Conservation (phyloP, 164 flowering plant species). For the Kalanchoe fedtschenkoi region DNA sequence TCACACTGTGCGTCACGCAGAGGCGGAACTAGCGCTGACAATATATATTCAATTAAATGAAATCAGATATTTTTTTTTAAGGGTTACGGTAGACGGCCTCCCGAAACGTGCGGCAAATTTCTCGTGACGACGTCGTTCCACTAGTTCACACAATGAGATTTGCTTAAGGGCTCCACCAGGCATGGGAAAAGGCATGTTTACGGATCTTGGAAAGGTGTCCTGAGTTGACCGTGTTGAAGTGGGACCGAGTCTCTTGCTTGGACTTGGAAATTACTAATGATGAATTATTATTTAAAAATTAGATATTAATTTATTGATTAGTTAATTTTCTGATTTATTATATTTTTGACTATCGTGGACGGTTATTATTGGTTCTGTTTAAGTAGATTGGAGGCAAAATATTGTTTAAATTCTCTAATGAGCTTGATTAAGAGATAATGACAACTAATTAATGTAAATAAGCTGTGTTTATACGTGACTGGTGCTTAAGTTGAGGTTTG, state of each 20-base stretch:
- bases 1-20: conserved; percentile 1
- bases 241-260: background rate
- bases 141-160: background rate
- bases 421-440: background rate
- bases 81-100: background rate
- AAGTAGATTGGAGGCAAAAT: background rate
- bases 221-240: background rate
- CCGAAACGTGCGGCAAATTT: background rate
- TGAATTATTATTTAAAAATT: background rate
- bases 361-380: background rate
- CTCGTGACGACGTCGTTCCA: too few species aligned
- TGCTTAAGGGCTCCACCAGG: background rate
- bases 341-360: background rate
- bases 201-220: background rate
- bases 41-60: background rate
- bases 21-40: background rate
- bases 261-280: background rate
- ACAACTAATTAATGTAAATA: background rate
- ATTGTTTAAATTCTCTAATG: background rate
- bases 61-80: background rate
- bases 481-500: background rate
- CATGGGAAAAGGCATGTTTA: conserved; percentile 6
- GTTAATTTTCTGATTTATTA: background rate
- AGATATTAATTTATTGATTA: background rate
- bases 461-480: background rate